Evolutionary conservation across 2,329 filamentous ascomycete species (phyloP).

Genomic region (Endoconidiophora polonica): DNA sequence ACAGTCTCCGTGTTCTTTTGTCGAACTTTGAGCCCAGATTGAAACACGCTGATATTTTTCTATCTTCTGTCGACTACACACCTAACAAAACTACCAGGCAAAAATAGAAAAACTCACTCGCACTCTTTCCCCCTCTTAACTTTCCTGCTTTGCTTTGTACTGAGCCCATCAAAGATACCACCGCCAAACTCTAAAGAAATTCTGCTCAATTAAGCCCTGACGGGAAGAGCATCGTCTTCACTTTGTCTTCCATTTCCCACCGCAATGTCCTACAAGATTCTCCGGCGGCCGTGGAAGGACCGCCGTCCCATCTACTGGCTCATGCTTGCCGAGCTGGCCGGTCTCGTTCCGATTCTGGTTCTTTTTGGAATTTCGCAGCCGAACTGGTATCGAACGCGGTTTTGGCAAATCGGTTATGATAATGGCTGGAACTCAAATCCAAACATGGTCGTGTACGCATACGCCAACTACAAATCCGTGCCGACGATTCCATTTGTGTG

Average conservation of each 20-base stretch:
- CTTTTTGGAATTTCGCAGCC: slow-evolving; percentile 60
- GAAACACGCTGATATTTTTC: too few species aligned
- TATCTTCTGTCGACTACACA: too few species aligned
- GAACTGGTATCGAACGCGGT: slow-evolving; percentile 50
- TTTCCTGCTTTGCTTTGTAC: not conserved
- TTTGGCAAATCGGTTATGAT: slow-evolving; percentile 58
- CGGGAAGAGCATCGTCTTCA: not conserved
- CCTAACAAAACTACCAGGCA: too few species aligned
- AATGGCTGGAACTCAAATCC: slow-evolving; percentile 62
- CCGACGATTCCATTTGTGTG: slow-evolving; percentile 52
- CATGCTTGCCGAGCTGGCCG: slow-evolving; percentile 48
- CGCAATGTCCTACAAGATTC: slow-evolving; percentile 29
- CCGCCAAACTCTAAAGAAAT: not conserved
- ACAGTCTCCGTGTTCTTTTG: too few species aligned
- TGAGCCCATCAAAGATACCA: not conserved
- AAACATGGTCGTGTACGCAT: slow-evolving; percentile 50
- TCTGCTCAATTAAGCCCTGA: not conserved
- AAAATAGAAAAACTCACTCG: too few species aligned
- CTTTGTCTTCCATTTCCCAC: not conserved
- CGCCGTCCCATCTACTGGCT: slow-evolving; percentile 43
- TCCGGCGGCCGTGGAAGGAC: slow-evolving; percentile 43
- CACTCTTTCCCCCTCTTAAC: not conserved
- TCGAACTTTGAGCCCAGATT: too few species aligned
- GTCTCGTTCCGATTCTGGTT: slow-evolving; percentile 48
- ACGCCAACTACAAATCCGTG: slow-evolving; percentile 50